A percentile compares a stretch with the other conserved stretches of the same genome.
phyloP scores from a whole-genome alignment of 73 alveolate genomes.

The Tetrahymena borealis region DNA sequence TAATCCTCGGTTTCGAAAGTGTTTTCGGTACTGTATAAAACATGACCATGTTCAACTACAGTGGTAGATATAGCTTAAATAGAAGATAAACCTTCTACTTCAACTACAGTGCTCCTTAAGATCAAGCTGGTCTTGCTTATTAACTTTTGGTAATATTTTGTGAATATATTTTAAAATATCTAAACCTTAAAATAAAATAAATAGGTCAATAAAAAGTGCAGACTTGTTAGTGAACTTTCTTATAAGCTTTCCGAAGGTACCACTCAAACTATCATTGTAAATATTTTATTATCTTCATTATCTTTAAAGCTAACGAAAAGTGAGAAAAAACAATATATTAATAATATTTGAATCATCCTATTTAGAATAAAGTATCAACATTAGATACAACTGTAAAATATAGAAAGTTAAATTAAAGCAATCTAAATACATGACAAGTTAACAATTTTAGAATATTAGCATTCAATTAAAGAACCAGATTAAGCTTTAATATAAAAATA shows the following conservation, averaged over 20 bases:
- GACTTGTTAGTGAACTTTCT: slow-evolving; percentile 19
- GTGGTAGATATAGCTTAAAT: background rate
- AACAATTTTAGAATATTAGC: too few relatives aligned
- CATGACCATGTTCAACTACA: slow-evolving; percentile 25
- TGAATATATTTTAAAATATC: background rate
- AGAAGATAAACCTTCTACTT: background rate
- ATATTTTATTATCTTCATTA: background rate
- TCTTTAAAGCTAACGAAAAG: background rate
- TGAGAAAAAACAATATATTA: too few relatives aligned
- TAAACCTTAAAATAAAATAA: background rate
- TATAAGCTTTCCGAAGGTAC: slow-evolving; percentile 13
- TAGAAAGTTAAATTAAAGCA: too few relatives aligned
- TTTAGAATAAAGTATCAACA: too few relatives aligned
- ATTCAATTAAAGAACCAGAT: too few relatives aligned
- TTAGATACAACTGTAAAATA: too few relatives aligned
- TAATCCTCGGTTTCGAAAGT: slow-evolving; percentile 27
- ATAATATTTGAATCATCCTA: too few relatives aligned
- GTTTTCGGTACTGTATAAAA: slow-evolving; percentile 26
- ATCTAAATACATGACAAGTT: too few relatives aligned
- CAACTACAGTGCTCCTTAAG: slow-evolving; percentile 28
- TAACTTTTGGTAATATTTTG: slow-evolving; percentile 3
- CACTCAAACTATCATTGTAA: slow-evolving; percentile 22
- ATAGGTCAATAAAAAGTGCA: slow-evolving; percentile 12
- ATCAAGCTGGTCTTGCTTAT: slow-evolving; percentile 17
- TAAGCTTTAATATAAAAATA: background rate